These are phyloP conservation scores for Colletotrichum sp. DNA, from an alignment of 2,329 filamentous ascomycete genomes.

Conservation along the genomic window DNA sequence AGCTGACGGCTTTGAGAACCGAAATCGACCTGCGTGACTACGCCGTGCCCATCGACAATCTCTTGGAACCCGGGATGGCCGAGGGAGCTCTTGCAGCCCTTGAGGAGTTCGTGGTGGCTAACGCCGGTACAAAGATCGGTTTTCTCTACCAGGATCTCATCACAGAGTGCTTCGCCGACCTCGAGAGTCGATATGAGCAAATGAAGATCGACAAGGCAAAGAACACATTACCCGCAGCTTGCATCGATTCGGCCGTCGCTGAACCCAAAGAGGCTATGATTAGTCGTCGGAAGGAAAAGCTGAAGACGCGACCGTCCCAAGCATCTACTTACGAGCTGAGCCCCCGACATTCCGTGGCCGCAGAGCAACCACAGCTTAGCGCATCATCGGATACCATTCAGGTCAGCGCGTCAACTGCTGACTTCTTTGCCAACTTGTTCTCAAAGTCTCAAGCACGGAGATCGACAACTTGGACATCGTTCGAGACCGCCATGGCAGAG, in stretches of 20 bases:
- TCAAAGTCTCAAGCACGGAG: constrained; percentile 32
- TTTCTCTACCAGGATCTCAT: constrained; percentile 48
- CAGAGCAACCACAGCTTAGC: background rate
- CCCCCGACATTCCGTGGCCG: background rate
- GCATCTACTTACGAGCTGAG: background rate
- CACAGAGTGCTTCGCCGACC: constrained; percentile 36
- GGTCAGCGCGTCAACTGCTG: constrained; percentile 40
- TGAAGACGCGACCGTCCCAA: background rate
- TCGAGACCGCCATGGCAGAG: constrained; percentile 46
- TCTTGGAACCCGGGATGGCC: constrained; percentile 44
- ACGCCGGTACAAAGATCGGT: constrained; percentile 29
- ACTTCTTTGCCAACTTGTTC: constrained; percentile 44
- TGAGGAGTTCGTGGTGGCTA: constrained; percentile 36
- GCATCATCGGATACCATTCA: constrained; percentile 27
- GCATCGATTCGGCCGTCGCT: background rate
- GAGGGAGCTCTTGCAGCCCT: constrained; percentile 38
- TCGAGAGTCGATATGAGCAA: constrained; percentile 33
- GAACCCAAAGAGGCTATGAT: background rate
- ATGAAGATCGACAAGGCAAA: background rate
- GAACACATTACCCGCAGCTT: background rate
- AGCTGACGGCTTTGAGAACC: constrained; percentile 41
- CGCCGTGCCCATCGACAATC: constrained; percentile 45
- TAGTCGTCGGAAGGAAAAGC: background rate
- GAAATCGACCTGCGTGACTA: constrained; percentile 45
- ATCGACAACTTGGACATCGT: constrained; percentile 39